Base-by-base conservation (phyloP, 768 basidiomycete genomes). In the Boletus subparvulus region DNA sequence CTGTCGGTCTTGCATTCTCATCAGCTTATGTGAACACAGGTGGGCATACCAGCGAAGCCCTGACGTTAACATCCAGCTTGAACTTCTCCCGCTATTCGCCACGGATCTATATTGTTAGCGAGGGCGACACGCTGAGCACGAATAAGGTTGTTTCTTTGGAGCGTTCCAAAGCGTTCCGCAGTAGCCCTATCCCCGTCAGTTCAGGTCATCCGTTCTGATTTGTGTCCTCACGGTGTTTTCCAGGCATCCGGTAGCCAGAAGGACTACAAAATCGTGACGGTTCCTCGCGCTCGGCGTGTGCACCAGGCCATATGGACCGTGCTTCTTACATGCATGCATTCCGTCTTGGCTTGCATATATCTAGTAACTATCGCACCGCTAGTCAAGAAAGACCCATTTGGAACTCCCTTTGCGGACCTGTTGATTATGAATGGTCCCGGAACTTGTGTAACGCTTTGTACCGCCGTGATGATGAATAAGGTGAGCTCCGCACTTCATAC, bases 341-440 rank as follows among this genome's bases (percentile, higher is more conserved):
- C 92, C 13, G 72, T 96, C 43, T 54, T 80, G 17, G 70, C 70
- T 36, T 87, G 89, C 58, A 64, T 92, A 30, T 83, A 83, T 69
- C 75, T 83, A 59, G 65, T 94, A 56, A 80, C 83, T 0, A 45
- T 91, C 35, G 56, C 65, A 2, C 89, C 88, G 3, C 55, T 85
- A 10, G 58, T 78, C 65, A 58, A 47, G 49, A 48, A 16, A 44
- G 46, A 37, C n/a, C 17, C 47, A 48, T 32, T 58, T 47, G 26
- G 65, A 60, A 39, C 61, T 11, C 56, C 74, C 4, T 84, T 85
- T 64, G 82, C 85, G 28, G 93, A 98, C 55, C 74, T 92, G 30
- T 76, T 99, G 47, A 74, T 99, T 49, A 73, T 98, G 30, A 98
- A 98, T 70, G 97, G 97, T 2, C 97, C 97, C 0, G 96, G 97